Evolutionary conservation across 805 yeast genomes (phyloP).

Genomic region (Barnettozyma vustinii): DNA sequence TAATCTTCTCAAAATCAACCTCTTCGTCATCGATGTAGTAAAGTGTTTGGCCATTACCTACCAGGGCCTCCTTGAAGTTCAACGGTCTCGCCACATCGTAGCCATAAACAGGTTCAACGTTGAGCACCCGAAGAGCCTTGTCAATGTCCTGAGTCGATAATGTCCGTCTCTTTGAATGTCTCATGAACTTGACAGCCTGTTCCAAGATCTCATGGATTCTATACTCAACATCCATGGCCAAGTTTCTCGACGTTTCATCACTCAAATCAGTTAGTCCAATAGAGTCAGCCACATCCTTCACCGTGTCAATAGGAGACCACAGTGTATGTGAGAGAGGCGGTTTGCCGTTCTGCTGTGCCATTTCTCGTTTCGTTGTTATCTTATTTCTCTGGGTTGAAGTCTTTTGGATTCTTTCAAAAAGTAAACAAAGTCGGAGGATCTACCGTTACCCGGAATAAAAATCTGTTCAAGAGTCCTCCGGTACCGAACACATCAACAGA

Average conservation of each 20-base stretch:
- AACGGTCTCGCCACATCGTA: slow-evolving; percentile 67
- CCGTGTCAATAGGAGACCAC: slow-evolving; percentile 98
- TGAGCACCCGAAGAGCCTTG: slow-evolving; percentile 75
- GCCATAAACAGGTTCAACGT: slow-evolving; percentile 92
- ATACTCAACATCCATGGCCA: slow-evolving; percentile 99
- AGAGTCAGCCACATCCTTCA: slow-evolving; percentile 91
- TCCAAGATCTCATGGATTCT: slow-evolving; percentile 92
- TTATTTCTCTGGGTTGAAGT: background rate
- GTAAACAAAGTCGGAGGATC: background rate
- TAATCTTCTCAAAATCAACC: slow-evolving; percentile 87
- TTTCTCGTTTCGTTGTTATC: background rate
- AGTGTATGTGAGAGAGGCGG: slow-evolving; percentile 77
- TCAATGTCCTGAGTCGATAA: slow-evolving; percentile 78
- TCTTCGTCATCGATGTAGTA: slow-evolving; percentile 92
- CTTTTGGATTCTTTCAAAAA: background rate
- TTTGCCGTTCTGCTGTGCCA: slow-evolving; percentile 24
- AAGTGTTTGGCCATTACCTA: slow-evolving; percentile 88
- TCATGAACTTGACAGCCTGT: slow-evolving; percentile 93
- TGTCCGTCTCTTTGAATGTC: slow-evolving; percentile 83
- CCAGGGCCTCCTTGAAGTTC: slow-evolving; percentile 79
- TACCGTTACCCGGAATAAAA: background rate
- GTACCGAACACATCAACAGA: too few species aligned
- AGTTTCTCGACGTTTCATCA: slow-evolving; percentile 88
- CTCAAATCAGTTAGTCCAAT: slow-evolving; percentile 72
- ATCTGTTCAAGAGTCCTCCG: too few species aligned